Evolutionary conservation across 495 filamentous ascomycete genomes (phyloP), one percentile per base, ranked within the genome.

Genomic region (Neurospora sp.): DNA sequence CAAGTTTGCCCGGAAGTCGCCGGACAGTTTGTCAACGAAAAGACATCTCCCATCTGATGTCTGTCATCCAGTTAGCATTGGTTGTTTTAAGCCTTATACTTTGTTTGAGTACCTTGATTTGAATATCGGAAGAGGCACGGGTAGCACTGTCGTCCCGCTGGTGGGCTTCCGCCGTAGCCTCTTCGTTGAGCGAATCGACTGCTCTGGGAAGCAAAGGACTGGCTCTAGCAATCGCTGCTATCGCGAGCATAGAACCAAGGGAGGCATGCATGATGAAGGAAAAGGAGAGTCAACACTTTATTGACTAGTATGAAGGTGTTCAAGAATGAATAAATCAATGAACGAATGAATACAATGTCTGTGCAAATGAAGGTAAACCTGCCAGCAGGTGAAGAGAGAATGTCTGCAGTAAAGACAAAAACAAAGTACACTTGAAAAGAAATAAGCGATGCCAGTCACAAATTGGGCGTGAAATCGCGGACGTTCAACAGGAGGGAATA

Each of bases 1-100:
- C 71, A 89, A 77, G 74, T 89, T 89, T 69, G 84, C 85, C 31
- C 87, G 83, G 73, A 89, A 89, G 75, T 89, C 87, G 7, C 87
- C 87, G 6, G 86, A 88, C 4, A 87, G 79, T 72, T 86, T 81
- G 73, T 88, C 81, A 34, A 89, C 83, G 71, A 85, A 86, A 28
- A 89, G 83, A 71, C 87, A 89, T 74, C 82, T 79, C 10, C 85
- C 86, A 71, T 84, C 82, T 2, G 86, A 84, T 34, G 86, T 87
- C 85, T 87, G 45, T 28, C 10, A 40, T 36, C 54, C 38, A 7
- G 59, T 74, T 62, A 72, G 76, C 54, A 71, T 39, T 36, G 15
- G 6, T 31, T 36, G 3, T 31, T 17, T 38, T 21, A 24, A 11
- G 6, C n/a, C 37, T 19, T n/a, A 48, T 19, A 21, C 39, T 48